Conservation (phyloP, 75 land plant species). For the Ceratopteris richardii region DNA sequence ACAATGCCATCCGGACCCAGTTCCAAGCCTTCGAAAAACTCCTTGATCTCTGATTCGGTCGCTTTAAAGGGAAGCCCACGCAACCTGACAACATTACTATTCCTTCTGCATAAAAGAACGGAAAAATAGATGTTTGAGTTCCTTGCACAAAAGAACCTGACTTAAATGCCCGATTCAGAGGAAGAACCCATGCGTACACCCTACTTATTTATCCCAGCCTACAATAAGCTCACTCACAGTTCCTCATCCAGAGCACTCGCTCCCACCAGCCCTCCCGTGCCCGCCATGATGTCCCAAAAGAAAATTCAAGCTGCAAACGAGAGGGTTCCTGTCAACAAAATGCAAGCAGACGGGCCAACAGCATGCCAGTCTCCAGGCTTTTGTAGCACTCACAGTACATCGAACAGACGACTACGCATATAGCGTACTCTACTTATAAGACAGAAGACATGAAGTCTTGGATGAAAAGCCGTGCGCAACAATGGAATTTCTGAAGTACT, state of each 20-base stretch:
- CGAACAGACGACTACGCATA: no score
- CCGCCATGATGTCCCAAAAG: conserved; percentile 9
- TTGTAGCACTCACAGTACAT: no score
- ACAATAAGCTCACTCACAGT: conserved; percentile 12
- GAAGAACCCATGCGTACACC: not conserved
- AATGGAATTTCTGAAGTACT: no score
- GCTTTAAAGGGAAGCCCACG: conserved; percentile 20
- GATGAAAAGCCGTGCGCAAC: no score
- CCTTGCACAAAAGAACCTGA: not conserved
- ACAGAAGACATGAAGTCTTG: no score
- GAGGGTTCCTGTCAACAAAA: no score
- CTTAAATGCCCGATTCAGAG: not conserved
- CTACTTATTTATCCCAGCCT: not conserved
- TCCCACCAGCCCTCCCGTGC: conserved; percentile 17
- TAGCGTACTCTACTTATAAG: no score
- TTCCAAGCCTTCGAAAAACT: conserved; percentile 17
- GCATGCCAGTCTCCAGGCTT: no score
- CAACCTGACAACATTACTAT: conserved; percentile 16
- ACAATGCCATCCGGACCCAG: conserved; percentile 20
- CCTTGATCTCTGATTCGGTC: conserved; percentile 9
- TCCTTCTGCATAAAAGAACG: not conserved
- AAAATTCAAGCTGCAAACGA: no score
- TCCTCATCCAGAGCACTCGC: conserved; percentile 25
- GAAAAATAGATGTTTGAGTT: conserved; percentile 2
- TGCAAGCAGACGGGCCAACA: no score